These are phyloP conservation scores for Mycena haematopus DNA, from an alignment of 768 basidiomycete species.

Conservation along the genomic window DNA sequence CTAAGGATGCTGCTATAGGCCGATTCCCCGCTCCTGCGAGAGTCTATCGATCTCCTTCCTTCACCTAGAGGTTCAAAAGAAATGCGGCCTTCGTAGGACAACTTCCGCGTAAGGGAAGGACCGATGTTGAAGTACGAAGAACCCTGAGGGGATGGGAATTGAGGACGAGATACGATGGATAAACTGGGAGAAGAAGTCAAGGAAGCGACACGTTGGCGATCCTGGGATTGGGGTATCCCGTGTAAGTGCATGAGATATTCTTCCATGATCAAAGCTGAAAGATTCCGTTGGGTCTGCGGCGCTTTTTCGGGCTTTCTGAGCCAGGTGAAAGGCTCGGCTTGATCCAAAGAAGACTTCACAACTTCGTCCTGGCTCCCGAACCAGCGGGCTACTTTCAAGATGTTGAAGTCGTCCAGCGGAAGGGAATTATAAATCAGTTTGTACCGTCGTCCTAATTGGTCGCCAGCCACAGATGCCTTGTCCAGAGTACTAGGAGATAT, in stretches of 20 bases:
- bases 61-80: conserved; percentile 70
- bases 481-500: conserved; percentile 60
- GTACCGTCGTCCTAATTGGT: conserved; percentile 74
- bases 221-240: conserved; percentile 8
- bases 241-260: conserved; percentile 53
- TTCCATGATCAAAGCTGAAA: conserved; percentile 74
- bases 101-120: conserved; percentile 45
- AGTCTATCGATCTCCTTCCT: conserved; percentile 52
- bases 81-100: conserved; percentile 53
- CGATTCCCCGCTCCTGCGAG: conserved; percentile 53
- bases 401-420: conserved; percentile 46
- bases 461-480: conserved; percentile 67
- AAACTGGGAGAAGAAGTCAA: conserved; percentile 30
- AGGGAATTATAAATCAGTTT: conserved; percentile 53
- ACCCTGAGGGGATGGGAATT: conserved; percentile 31
- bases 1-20: conserved; percentile 48
- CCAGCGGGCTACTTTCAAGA: conserved; percentile 65
- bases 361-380: conserved; percentile 55
- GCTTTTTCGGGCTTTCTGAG: conserved; percentile 67
- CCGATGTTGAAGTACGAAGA: conserved; percentile 48
- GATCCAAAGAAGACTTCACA: conserved; percentile 61
- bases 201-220: conserved; percentile 18
- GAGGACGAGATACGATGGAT: conserved; percentile 31
- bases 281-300: conserved; percentile 53
- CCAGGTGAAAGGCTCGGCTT: conserved; percentile 77